phyloP scores from a whole-genome alignment of 306 rosid genomes.

The Prunus dulcis region DNA sequence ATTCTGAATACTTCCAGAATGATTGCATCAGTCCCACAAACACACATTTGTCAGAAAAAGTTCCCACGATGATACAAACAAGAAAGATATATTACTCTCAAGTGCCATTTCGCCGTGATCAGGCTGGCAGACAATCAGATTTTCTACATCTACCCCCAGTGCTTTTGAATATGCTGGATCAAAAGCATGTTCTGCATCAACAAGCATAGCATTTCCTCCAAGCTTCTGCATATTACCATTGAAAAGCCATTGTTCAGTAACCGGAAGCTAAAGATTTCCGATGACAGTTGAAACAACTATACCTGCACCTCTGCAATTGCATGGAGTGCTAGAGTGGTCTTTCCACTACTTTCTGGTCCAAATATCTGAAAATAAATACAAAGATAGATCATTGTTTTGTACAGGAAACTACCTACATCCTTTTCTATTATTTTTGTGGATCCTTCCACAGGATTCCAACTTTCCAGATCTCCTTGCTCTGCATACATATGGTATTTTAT shows the following conservation, averaged over 20 bases:
- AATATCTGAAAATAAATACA: conserved; percentile 54
- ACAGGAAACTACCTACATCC: not conserved
- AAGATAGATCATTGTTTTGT: conserved; percentile 15
- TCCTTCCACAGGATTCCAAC: not conserved
- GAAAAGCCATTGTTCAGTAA: conserved; percentile 5
- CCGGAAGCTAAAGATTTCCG: conserved; percentile 1
- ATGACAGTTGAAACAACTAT: conserved; percentile 23
- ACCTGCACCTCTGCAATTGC: conserved; percentile 99
- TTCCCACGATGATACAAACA: conserved; percentile 6
- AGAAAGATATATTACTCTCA: conserved; percentile 64
- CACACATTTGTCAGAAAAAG: not conserved
- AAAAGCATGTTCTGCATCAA: conserved; percentile 98
- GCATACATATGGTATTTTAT: not conserved
- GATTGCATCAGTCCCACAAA: conserved; percentile 22
- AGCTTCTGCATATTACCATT: conserved; percentile 57
- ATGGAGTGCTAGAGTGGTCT: conserved; percentile 96
- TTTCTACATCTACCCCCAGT: conserved; percentile 96
- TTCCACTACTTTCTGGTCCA: conserved; percentile 99
- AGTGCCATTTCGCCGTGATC: conserved; percentile 99
- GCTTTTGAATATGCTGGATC: conserved; percentile 97
- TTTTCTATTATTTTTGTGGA: not conserved
- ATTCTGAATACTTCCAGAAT: conserved; percentile 12
- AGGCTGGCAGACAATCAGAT: conserved; percentile 93
- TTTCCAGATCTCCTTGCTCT: not conserved
- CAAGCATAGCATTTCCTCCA: conserved; percentile 99